Evolutionary conservation across 2,329 filamentous ascomycete species (phyloP).

Genomic region (Alternaria postmessia): DNA sequence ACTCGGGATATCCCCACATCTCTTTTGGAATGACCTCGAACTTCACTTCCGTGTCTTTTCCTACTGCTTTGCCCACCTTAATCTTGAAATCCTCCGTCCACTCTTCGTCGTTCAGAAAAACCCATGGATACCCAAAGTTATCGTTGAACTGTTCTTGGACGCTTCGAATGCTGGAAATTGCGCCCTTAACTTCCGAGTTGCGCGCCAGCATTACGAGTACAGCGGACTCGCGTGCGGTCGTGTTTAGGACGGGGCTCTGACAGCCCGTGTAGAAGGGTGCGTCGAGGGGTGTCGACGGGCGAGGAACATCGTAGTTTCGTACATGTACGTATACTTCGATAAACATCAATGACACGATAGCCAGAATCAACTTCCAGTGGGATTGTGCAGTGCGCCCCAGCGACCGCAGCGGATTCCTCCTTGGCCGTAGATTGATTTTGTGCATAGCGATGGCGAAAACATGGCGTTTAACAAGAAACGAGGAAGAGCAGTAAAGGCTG

Average conservation of each 20-base stretch:
- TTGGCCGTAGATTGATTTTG: slow-evolving; percentile 4
- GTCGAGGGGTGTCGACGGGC: slow-evolving; percentile 18
- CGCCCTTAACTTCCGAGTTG: slow-evolving; percentile 82
- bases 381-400: background rate
- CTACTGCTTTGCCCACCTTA: slow-evolving; percentile 79
- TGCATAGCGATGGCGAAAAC: background rate
- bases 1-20: slow-evolving; percentile 84
- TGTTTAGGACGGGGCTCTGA: slow-evolving; percentile 13
- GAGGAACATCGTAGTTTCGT: slow-evolving; percentile 11
- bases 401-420: slow-evolving; percentile 1
- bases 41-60: slow-evolving; percentile 71
- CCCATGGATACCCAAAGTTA: slow-evolving; percentile 99
- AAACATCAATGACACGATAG: slow-evolving; percentile 4
- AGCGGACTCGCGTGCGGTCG: slow-evolving; percentile 78
- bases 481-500: background rate
- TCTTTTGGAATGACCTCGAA: slow-evolving; percentile 88
- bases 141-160: slow-evolving; percentile 91
- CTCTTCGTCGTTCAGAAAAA: slow-evolving; percentile 93
- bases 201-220: slow-evolving; percentile 88
- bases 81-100: slow-evolving; percentile 90
- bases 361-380: slow-evolving; percentile 17
- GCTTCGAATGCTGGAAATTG: slow-evolving; percentile 69
- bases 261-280: slow-evolving; percentile 23
- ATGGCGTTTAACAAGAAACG: background rate
- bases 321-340: slow-evolving; percentile 21